phyloP scores from a whole-genome alignment of 2,329 filamentous ascomycete genomes.

The Apiospora saccharicola region DNA sequence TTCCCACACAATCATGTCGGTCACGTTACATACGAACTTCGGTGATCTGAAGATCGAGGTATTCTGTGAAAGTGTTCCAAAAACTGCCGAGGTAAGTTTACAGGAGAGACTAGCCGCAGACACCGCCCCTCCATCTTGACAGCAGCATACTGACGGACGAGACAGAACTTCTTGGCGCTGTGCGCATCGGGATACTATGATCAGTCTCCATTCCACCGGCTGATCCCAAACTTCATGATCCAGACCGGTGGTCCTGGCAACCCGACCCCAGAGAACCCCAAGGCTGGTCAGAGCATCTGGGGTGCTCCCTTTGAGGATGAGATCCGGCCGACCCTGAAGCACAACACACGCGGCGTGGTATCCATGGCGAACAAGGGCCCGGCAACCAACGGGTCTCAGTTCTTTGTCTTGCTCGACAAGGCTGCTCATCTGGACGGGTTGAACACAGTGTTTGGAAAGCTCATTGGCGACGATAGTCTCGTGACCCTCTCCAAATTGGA shows the following conservation, averaged over 20 bases:
- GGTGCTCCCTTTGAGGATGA: constrained; percentile 80
- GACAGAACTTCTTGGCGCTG: constrained; percentile 86
- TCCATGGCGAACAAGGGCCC: constrained; percentile 84
- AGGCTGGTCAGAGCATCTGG: constrained; percentile 78
- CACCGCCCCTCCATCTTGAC: background rate
- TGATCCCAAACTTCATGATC: constrained; percentile 82
- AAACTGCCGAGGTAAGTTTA: constrained; percentile 78
- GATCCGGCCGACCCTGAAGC: constrained; percentile 73
- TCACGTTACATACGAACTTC: constrained; percentile 83
- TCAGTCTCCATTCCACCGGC: constrained; percentile 77
- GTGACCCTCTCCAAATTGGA: constrained; percentile 76
- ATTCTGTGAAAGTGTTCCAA: constrained; percentile 93
- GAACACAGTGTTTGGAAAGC: constrained; percentile 83
- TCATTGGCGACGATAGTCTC: constrained; percentile 70
- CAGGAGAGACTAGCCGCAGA: background rate
- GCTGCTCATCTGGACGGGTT: constrained; percentile 83
- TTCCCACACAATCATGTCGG: constrained; percentile 58
- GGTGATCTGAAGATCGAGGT: constrained; percentile 95
- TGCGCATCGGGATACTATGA: constrained; percentile 83
- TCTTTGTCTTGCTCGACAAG: constrained; percentile 81
- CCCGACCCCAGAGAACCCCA: constrained; percentile 65
- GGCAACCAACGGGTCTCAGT: constrained; percentile 78
- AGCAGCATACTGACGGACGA: constrained; percentile 29
- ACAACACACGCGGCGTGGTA: constrained; percentile 73
- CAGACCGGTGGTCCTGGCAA: constrained; percentile 74